Conservation (phyloP, 306 rosid species). For the Cercis canadensis region DNA sequence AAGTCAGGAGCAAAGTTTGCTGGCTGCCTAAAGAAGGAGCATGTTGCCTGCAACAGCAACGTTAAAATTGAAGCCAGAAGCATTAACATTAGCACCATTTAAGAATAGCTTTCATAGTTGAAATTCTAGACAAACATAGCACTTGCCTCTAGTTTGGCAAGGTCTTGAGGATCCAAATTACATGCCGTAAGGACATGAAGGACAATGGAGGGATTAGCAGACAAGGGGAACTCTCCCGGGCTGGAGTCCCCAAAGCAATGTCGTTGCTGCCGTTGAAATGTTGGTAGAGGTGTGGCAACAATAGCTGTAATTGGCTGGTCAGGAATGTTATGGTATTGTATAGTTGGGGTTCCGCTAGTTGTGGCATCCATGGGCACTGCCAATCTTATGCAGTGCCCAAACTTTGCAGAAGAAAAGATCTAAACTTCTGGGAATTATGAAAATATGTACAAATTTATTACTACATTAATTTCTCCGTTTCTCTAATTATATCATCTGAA, state of each 20-base stretch:
- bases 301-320: constrained; percentile 82
- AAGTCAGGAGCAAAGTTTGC: constrained; percentile 86
- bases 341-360: constrained; percentile 81
- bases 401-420: constrained; percentile 56
- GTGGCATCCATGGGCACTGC: constrained; percentile 99
- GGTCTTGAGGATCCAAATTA: constrained; percentile 91
- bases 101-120: constrained; percentile 12
- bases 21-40: constrained; percentile 88
- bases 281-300: constrained; percentile 58
- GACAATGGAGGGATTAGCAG: constrained; percentile 86
- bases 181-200: constrained; percentile 92
- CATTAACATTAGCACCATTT: constrained; percentile 39
- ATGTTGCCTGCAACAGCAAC: constrained; percentile 83
- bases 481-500: constrained; percentile 46
- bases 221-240: constrained; percentile 97
- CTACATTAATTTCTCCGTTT: constrained; percentile 46
- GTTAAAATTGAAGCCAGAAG: constrained; percentile 53
- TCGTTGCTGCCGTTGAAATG: constrained; percentile 79
- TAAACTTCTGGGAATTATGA: constrained; percentile 65
- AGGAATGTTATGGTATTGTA: constrained; percentile 85
- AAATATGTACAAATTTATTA: constrained; percentile 61
- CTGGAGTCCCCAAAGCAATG: constrained; percentile 81
- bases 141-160: constrained; percentile 96
- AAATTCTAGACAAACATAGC: constrained; percentile 31
- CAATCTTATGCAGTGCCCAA: constrained; percentile 76